A percentile compares a stretch with the other conserved stretches of the same genome.
phyloP scores from a whole-genome alignment of 2,329 filamentous ascomycete genomes.

The Helotiales sp. region DNA sequence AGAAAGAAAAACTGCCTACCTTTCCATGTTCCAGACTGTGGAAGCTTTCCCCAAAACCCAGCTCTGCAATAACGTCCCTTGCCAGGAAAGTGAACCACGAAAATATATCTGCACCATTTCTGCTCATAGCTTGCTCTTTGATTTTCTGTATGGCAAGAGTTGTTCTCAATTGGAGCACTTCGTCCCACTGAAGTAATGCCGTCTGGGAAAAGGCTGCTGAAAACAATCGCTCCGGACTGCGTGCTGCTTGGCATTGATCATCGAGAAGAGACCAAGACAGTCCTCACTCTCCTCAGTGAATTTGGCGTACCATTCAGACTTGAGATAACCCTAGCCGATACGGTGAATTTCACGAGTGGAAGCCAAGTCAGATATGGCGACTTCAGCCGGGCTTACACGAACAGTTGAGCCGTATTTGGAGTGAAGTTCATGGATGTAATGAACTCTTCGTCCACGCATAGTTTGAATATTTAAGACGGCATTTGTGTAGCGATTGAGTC shows the following conservation, averaged over 20 bases:
- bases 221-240: constrained; percentile 50
- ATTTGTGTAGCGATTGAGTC: constrained; percentile 19
- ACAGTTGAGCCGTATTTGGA: constrained; percentile 19
- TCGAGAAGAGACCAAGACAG: constrained; percentile 47
- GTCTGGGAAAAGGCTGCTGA: constrained; percentile 40
- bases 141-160: background rate
- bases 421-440: constrained; percentile 27
- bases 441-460: constrained; percentile 20
- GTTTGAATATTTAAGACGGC: constrained; percentile 15
- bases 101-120: background rate
- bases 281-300: constrained; percentile 8
- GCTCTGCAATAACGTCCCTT: background rate
- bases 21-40: background rate
- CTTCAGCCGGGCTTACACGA: constrained; percentile 45
- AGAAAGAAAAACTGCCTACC: too few species aligned
- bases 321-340: constrained; percentile 43
- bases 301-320: constrained; percentile 43
- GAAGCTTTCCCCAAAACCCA: background rate
- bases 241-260: constrained; percentile 48
- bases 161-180: background rate
- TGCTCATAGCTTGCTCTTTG: background rate
- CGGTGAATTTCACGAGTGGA: constrained; percentile 45
- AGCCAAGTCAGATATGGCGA: constrained; percentile 47
- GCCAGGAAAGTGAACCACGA: constrained; percentile 5
- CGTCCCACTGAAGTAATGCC: constrained; percentile 4